These are phyloP conservation scores for Austroboletus niveus DNA, from an alignment of 1,284 basidiomycete genomes.

Conservation along the genomic window DNA sequence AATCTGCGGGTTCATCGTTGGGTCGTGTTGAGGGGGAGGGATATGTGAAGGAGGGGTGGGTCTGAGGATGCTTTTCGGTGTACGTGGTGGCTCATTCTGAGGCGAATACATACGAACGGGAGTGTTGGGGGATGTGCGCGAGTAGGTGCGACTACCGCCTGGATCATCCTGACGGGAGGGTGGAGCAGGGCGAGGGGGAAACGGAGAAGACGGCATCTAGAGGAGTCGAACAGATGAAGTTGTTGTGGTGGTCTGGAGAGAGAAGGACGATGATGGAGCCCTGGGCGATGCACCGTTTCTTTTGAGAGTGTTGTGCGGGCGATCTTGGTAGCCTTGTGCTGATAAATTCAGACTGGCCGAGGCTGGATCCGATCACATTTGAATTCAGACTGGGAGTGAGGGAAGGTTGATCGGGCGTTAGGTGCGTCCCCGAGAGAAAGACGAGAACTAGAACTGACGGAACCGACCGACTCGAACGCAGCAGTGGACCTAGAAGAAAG, in stretches of 20 bases:
- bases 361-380: slow-evolving; percentile 15
- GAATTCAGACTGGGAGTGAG: slow-evolving; percentile 7
- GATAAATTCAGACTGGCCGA: slow-evolving; percentile 14
- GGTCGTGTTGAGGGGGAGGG: slow-evolving; percentile 2
- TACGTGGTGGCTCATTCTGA: slow-evolving; percentile 10
- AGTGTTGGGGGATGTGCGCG: background rate
- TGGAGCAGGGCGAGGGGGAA: slow-evolving; percentile 16
- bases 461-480: too few species aligned
- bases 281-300: background rate
- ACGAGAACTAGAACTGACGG: too few species aligned
- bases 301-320: background rate
- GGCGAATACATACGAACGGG: slow-evolving; percentile 1
- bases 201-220: slow-evolving; percentile 21
- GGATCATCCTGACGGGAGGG: slow-evolving; percentile 8
- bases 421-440: slow-evolving; percentile 4
- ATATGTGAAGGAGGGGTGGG: slow-evolving; percentile 7
- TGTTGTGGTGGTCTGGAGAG: slow-evolving; percentile 3
- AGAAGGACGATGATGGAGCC: background rate
- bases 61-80: slow-evolving; percentile 21
- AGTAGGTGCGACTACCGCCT: background rate
- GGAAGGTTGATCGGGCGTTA: slow-evolving; percentile 10
- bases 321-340: background rate
- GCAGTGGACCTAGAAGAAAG: too few species aligned
- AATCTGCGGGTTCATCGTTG: slow-evolving; percentile 1
- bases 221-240: background rate